Conservation (phyloP, 768 basidiomycete genomes). For the Suillus subluteus region DNA sequence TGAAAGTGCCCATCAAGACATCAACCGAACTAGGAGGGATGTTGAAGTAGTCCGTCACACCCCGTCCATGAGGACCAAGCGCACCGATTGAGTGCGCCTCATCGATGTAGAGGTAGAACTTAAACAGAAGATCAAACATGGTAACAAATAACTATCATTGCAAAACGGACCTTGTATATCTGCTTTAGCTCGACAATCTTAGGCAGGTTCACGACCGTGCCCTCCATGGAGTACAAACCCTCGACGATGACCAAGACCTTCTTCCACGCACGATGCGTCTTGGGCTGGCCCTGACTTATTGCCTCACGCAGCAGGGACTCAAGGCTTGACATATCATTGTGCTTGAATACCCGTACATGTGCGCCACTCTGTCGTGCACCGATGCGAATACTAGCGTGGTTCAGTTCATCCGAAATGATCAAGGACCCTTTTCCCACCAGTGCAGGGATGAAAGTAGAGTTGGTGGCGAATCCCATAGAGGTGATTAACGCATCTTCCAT, state of each 20-base stretch:
- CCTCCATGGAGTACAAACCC: conserved; percentile 98
- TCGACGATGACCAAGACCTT: conserved; percentile 96
- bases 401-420: conserved; percentile 95
- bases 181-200: conserved; percentile 83
- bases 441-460: conserved; percentile 92
- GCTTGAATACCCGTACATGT: conserved; percentile 91
- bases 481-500: conserved; percentile 88
- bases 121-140: conserved; percentile 40
- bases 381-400: conserved; percentile 94
- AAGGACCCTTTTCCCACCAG: conserved; percentile 89
- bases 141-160: background rate
- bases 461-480: conserved; percentile 96
- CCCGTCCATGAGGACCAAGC: conserved; percentile 91
- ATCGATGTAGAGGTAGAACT: conserved; percentile 97
- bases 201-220: conserved; percentile 86
- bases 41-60: conserved; percentile 93
- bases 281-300: conserved; percentile 96
- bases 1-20: conserved; percentile 98
- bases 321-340: conserved; percentile 88
- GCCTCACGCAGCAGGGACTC: conserved; percentile 84
- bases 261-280: conserved; percentile 99
- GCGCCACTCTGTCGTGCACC: conserved; percentile 91
- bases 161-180: conserved; percentile 84
- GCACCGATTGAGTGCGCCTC: conserved; percentile 99
- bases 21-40: conserved; percentile 82